Evolutionary conservation across 2,329 filamentous ascomycete genomes (phyloP), one percentile per base, ranked within the genome.

Genomic region (Stagonosporopsis tanaceti): DNA sequence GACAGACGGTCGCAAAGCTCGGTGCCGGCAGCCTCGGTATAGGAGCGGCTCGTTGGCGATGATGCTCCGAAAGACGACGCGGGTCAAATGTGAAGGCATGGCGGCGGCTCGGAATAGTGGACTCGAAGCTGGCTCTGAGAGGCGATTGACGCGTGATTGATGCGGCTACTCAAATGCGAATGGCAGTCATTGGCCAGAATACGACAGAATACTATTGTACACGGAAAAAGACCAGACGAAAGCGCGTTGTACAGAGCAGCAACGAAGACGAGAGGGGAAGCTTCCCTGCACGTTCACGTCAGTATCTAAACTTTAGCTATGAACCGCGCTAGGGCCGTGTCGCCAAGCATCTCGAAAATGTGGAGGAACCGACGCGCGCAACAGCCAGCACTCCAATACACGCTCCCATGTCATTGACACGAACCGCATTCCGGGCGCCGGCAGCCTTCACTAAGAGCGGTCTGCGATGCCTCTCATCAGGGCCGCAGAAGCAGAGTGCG

Each of bases 31-130:
- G 68, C 77, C 79, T 65, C 79, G 79, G 69, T 78, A 75, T 41
- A 79, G 60, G 28, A 81, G 76, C 45, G 78, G 77, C 62, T 83
- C 78, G 71, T 82, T 81, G 70, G 81, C 80, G 57, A 85, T 76
- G 63, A 88, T 77, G 67, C 81, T 80, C 66, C 84, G 82, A 74
- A 86, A 86, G 65, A 87, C 83, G 74, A 81, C 78, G 73, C 85
- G 84, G 59, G 85, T 85, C 68, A 88, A 78, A 64, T 86, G 84
- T 62, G 85, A 86, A 53, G 82, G 82, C 85, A 87, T 87, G 57
- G 72, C 59, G 62, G 70, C 38, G 53, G 60, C 51, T 57, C 45
- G 55, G 40, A 50, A 41, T 35, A 27, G 41, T 17, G 48, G 52
- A 42, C n/a, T 41, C 44, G 37, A 47, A 27, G 34, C 27, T 44